Percentiles rank a stretch among this genome's conserved stretches.
Evolutionary conservation across 2,329 filamentous ascomycete species (phyloP).

Genomic region (Aureobasidium sp.): DNA sequence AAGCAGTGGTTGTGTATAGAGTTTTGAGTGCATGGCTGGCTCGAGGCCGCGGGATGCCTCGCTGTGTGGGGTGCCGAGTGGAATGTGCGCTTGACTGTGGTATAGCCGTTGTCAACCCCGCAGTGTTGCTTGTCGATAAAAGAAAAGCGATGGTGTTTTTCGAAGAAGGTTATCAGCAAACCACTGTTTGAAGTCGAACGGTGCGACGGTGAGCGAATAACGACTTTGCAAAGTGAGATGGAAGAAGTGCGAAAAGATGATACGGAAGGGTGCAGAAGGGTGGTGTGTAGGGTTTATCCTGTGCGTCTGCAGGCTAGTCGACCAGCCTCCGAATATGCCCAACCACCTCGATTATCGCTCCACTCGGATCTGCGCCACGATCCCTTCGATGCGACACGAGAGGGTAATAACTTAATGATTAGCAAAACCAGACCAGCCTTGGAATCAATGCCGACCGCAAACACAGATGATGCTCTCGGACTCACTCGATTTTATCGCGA

Average conservation of each 20-base stretch:
- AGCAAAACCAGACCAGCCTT: background rate
- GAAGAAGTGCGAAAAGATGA: background rate
- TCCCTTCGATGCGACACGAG: background rate
- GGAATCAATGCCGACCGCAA: background rate
- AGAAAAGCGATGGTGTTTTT: background rate
- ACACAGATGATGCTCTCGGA: background rate
- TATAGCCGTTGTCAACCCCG: slow-evolving; percentile 8
- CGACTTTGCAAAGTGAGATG: background rate
- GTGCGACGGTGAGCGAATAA: background rate
- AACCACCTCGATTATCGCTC: slow-evolving; percentile 3
- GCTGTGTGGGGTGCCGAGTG: background rate
- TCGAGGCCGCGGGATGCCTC: slow-evolving; percentile 19
- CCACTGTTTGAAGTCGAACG: background rate
- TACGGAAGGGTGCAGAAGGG: slow-evolving; percentile 8
- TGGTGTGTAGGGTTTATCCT: slow-evolving; percentile 2
- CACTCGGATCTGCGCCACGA: background rate
- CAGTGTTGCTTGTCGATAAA: slow-evolving; percentile 6
- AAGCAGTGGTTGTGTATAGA: slow-evolving; percentile 17
- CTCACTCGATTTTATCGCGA: background rate
- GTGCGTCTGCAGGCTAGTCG: slow-evolving; percentile 7
- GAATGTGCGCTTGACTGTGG: background rate
- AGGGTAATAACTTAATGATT: background rate
- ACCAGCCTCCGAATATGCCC: slow-evolving; percentile 9
- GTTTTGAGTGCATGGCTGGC: slow-evolving; percentile 12
- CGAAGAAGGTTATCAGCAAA: too few relatives aligned